phyloP scores from a whole-genome alignment of 805 yeast species.

The Kodamaea leandrae region DNA sequence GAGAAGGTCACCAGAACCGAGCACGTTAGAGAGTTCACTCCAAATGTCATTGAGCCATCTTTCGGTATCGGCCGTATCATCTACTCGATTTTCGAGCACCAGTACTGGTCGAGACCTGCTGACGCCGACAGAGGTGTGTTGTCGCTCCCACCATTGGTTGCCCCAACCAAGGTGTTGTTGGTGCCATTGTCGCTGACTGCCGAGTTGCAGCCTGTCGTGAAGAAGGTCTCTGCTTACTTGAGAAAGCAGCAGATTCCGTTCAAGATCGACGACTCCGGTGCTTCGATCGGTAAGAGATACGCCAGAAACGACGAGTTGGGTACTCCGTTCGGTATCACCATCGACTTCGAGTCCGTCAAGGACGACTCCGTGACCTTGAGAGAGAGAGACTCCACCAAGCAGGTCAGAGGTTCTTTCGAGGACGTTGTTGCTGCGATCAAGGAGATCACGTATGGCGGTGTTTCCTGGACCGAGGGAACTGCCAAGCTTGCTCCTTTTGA shows the following conservation, averaged over 20 bases:
- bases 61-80: conserved; percentile 98
- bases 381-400: conserved; percentile 95
- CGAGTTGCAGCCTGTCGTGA: conserved; percentile 71
- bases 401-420: conserved; percentile 86
- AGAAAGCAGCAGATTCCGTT: conserved; percentile 84
- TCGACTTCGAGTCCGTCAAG: conserved; percentile 88
- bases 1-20: conserved; percentile 77
- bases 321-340: conserved; percentile 97
- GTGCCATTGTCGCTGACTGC: conserved; percentile 90
- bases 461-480: conserved; percentile 85
- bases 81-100: conserved; percentile 90
- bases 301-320: conserved; percentile 98
- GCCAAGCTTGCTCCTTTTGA: conserved; percentile 69
- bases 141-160: conserved; percentile 91
- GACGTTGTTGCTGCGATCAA: conserved; percentile 71
- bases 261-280: conserved; percentile 95
- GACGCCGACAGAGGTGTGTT: conserved; percentile 79
- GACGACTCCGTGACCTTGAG: conserved; percentile 90
- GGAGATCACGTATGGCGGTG: conserved; percentile 70
- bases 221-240: conserved; percentile 64
- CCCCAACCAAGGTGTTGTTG: conserved; percentile 94
- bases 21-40: conserved; percentile 92
- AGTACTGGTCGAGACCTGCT: conserved; percentile 92
- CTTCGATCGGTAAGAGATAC: conserved; percentile 96
- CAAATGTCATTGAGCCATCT: conserved; percentile 98